Evolutionary conservation across 257 asterid genomes (phyloP), one percentile per base, ranked within the genome.

Genomic region (Solanum tarijense): DNA sequence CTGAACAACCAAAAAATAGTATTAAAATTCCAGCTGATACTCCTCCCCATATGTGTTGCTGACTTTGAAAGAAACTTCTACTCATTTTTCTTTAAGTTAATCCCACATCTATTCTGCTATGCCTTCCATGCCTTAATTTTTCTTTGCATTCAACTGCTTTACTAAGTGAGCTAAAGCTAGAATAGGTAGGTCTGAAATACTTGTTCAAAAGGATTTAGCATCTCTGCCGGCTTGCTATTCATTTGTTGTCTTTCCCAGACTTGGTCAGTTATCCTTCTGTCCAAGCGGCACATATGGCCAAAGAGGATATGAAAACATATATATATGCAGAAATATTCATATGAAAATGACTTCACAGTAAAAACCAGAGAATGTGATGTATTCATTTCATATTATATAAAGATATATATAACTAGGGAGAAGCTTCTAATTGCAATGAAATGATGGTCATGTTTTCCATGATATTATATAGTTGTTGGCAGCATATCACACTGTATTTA

Each of bases 31-130:
- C 90, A 36, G 91, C 87, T 25, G 89, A n/a, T 46, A 89, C 71
- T 9, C 93, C 94, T 65, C 90, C 94, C 87, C 89, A 90, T 36
- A 91, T 31, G 89, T 87, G 72, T 76, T 43, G 88, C 35, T 76
- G 83, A 39, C 60, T 72, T 12, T 91, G 88, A 69, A 68, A 62
- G 35, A 90, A 88, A 84, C 83, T 87, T 83, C 21, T 52, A 35
- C 60, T 84, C 79, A 68, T 85, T 38, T 85, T 68, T 72, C 5
- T 25, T 68, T 9, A 12, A 41, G 81, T 69, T 85, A 4, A 68
- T 38, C 41, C 31, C 39, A 85, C 87, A 10, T 68, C 43, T 38
- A 16, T 39, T 16, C 68, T 27, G 23, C 41, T 36, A 65, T 20
- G 18, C 65, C 41, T 85, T 38, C 27, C 60, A 39, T 68, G 62